phyloP scores from a whole-genome alignment of 345 rosid species.

The Eucalyptus pumila region DNA sequence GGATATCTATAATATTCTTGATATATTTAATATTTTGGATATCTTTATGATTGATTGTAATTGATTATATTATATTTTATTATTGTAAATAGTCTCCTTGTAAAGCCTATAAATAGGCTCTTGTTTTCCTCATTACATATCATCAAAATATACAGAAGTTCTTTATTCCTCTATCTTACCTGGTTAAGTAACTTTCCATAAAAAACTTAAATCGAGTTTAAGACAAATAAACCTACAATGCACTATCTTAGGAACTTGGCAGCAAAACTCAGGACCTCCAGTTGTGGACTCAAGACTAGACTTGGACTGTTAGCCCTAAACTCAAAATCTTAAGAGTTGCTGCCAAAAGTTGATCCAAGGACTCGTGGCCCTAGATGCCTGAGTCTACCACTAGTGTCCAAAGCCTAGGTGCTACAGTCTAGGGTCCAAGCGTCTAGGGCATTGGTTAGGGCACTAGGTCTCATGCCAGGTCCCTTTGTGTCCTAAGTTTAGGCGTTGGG shows the following conservation, averaged over 20 bases:
- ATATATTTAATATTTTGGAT: too few species aligned
- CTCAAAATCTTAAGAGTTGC: not conserved
- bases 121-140: too few species aligned
- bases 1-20: too few species aligned
- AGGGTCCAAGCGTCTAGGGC: not conserved
- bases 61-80: too few species aligned
- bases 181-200: fast-evolving
- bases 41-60: too few species aligned
- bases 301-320: too few species aligned
- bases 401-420: not conserved
- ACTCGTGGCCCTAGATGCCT: not conserved
- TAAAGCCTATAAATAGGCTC: too few species aligned
- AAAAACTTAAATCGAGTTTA: not conserved
- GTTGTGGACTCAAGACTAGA: too few species aligned
- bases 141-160: too few species aligned
- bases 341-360: too few species aligned
- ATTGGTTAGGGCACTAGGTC: not conserved
- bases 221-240: not conserved
- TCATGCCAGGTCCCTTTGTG: not conserved
- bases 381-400: not conserved
- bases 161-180: too few species aligned
- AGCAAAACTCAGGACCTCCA: fast-evolving
- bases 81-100: too few species aligned
- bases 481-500: not conserved
- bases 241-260: not conserved